Evolutionary conservation across 1,284 basidiomycete genomes (phyloP).

Genomic region (Trametes polyzona): DNA sequence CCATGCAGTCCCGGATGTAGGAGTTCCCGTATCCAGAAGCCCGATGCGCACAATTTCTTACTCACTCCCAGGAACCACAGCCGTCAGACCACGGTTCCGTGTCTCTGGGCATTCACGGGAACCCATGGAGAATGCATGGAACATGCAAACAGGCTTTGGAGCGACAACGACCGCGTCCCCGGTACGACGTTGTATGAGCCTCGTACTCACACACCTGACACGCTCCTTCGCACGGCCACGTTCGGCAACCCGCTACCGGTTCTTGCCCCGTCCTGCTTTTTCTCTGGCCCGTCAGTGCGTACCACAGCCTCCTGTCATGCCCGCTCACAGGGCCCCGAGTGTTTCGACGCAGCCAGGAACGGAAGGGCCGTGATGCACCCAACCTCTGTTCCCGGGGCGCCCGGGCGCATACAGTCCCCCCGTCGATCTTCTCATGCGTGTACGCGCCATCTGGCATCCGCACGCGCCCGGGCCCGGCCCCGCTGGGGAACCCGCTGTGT

Average conservation of each 20-base stretch:
- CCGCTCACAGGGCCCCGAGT: neutral
- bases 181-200: neutral
- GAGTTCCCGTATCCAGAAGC: neutral
- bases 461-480: conserved; percentile 2
- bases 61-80: neutral
- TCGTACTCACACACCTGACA: conserved; percentile 4
- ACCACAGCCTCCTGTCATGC: neutral
- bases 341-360: neutral
- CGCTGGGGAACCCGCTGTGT: neutral
- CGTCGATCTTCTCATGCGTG: conserved; percentile 8
- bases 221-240: conserved; percentile 5
- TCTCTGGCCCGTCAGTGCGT: conserved; percentile 1
- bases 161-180: neutral
- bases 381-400: neutral
- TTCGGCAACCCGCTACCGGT: conserved; percentile 7
- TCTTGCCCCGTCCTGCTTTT: neutral
- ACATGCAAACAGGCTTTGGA: conserved; percentile 5
- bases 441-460: neutral
- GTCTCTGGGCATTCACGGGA: neutral
- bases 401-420: conserved; percentile 2
- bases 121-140: neutral
- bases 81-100: neutral
- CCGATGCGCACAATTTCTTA: neutral
- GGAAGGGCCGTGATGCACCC: neutral
- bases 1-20: neutral